These are phyloP conservation scores for Hyaloperonospora brassicae DNA, from an alignment of 352 stramenopile genomes.

Conservation along the genomic window DNA sequence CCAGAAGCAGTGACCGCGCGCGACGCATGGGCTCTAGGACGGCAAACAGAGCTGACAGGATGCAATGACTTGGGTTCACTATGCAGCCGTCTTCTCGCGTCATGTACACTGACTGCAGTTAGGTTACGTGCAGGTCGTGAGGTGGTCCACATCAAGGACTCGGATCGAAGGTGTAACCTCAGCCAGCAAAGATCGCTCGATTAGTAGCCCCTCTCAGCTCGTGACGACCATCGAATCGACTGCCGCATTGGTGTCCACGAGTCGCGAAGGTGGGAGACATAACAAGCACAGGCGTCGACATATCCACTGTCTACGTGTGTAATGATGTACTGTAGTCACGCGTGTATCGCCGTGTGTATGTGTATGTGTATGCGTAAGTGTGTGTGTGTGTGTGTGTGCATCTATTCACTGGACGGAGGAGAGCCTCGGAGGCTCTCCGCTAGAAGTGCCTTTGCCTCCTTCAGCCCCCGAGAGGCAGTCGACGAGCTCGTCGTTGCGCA, in stretches of 20 bases:
- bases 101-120: not conserved
- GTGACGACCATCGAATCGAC: too few relatives aligned
- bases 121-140: slow-evolving; percentile 8
- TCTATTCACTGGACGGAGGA: slow-evolving; percentile 24
- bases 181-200: too few relatives aligned
- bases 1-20: slow-evolving; percentile 2
- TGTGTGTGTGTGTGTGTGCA: not conserved
- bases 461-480: slow-evolving; percentile 20
- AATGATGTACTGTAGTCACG: too few relatives aligned
- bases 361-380: slow-evolving; percentile 2
- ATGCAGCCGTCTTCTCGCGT: not conserved
- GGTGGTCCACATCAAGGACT: not conserved
- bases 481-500: slow-evolving; percentile 24
- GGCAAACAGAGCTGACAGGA: slow-evolving; percentile 8
- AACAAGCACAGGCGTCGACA: too few relatives aligned
- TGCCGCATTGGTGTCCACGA: too few relatives aligned
- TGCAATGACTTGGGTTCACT: slow-evolving; percentile 15
- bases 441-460: slow-evolving; percentile 36
- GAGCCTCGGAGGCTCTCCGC: slow-evolving; percentile 6
- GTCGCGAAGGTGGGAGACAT: too few relatives aligned
- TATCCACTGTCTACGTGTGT: too few relatives aligned
- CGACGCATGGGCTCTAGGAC: slow-evolving; percentile 17
- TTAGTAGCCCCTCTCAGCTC: too few relatives aligned
- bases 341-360: too few relatives aligned
- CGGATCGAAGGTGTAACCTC: slow-evolving; percentile 8